Evolutionary conservation across 2,329 filamentous ascomycete genomes (phyloP).

Genomic region (Aureobasidium leucospermi): DNA sequence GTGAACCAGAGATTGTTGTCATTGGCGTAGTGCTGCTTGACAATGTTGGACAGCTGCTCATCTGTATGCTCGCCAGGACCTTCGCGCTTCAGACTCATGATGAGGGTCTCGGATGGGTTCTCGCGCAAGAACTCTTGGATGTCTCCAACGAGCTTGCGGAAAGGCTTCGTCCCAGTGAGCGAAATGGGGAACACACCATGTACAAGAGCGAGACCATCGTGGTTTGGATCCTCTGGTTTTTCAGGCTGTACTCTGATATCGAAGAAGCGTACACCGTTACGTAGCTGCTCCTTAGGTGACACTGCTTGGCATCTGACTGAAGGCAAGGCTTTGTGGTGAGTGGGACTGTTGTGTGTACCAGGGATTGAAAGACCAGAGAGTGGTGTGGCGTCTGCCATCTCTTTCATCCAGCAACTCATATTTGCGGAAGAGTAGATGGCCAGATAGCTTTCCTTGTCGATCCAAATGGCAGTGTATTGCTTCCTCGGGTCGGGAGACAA

Average conservation of each 20-base stretch:
- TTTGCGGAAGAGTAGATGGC: slow-evolving; percentile 63
- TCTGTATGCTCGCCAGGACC: slow-evolving; percentile 76
- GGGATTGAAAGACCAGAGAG: slow-evolving; percentile 81
- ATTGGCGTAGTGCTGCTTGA: slow-evolving; percentile 62
- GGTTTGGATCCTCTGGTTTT: slow-evolving; percentile 45
- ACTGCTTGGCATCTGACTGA: slow-evolving; percentile 91
- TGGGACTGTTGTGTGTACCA: slow-evolving; percentile 92
- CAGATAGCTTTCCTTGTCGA: slow-evolving; percentile 34
- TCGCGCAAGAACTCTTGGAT: slow-evolving; percentile 63
- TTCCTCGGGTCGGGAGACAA: slow-evolving; percentile 32
- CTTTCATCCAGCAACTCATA: slow-evolving; percentile 72
- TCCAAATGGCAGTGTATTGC: slow-evolving; percentile 37
- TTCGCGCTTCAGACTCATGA: slow-evolving; percentile 87
- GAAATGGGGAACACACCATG: slow-evolving; percentile 87
- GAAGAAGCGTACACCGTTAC: slow-evolving; percentile 88
- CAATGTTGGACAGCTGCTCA: slow-evolving; percentile 65
- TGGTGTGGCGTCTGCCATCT: slow-evolving; percentile 62
- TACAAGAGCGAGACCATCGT: slow-evolving; percentile 70
- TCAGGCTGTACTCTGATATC: slow-evolving; percentile 75
- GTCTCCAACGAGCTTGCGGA: slow-evolving; percentile 63
- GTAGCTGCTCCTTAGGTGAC: slow-evolving; percentile 66
- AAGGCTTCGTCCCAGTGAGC: slow-evolving; percentile 71
- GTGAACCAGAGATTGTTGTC: slow-evolving; percentile 66
- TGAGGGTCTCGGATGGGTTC: slow-evolving; percentile 73
- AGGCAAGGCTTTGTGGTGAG: slow-evolving; percentile 74